These are phyloP conservation scores for Inonotus obliquus DNA, from an alignment of 1,284 basidiomycete species.

Conservation along the genomic window DNA sequence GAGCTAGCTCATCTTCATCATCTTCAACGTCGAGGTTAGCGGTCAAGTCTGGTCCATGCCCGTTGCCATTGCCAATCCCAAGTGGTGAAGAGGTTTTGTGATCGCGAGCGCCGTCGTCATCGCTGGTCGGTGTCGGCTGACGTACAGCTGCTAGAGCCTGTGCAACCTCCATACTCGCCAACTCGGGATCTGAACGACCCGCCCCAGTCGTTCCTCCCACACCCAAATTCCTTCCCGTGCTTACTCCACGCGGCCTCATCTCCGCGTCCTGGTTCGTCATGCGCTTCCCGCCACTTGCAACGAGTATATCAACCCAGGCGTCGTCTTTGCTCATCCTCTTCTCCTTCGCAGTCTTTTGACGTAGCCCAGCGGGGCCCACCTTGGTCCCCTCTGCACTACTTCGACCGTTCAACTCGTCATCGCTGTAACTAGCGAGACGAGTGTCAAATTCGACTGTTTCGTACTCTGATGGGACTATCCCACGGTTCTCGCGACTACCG, in stretches of 20 bases:
- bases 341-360: conserved; percentile 37
- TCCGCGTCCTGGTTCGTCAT: conserved; percentile 57
- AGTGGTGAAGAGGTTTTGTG: background rate
- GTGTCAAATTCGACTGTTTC: conserved; percentile 72
- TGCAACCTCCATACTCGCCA: conserved; percentile 66
- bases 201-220: conserved; percentile 26
- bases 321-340: conserved; percentile 58
- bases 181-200: conserved; percentile 56
- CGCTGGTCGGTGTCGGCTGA: conserved; percentile 43
- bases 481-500: conserved; percentile 7
- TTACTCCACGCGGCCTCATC: conserved; percentile 26
- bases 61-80: background rate
- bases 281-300: conserved; percentile 56
- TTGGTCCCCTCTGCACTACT: conserved; percentile 25
- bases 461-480: conserved; percentile 56
- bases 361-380: conserved; percentile 26
- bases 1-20: conserved; percentile 20
- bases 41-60: conserved; percentile 16
- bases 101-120: conserved; percentile 10
- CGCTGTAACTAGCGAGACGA: conserved; percentile 59
- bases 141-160: conserved; percentile 64
- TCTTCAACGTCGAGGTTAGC: conserved; percentile 15
- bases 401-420: conserved; percentile 44
- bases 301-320: conserved; percentile 82
- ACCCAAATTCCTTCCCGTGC: conserved; percentile 8